Conservation (phyloP, 2,329 filamentous ascomycete genomes). For the Leptographium galeiforme region DNA sequence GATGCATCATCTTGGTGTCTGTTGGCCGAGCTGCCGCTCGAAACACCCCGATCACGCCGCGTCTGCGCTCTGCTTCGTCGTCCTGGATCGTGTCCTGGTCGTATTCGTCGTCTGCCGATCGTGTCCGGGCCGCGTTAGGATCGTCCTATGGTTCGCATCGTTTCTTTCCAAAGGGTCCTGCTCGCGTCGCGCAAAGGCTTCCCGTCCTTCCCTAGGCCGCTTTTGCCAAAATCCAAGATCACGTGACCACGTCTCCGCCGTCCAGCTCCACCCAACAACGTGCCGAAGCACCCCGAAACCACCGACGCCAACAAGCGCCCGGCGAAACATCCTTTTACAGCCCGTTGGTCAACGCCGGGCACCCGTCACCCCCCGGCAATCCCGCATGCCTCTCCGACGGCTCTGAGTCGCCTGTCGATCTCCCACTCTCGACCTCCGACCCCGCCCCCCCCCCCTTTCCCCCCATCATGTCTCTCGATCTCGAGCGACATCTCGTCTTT, state of each 20-base stretch:
- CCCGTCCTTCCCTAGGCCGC: no score
- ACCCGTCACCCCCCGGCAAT: neutral
- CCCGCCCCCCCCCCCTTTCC: neutral
- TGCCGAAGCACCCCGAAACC: neutral
- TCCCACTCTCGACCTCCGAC: neutral
- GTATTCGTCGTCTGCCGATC: no score
- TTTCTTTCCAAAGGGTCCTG: no score
- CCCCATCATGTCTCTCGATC: constrained; percentile 50
- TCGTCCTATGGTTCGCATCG: no score
- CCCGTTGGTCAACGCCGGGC: neutral
- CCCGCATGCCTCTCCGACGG: neutral
- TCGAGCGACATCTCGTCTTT: constrained; percentile 72
- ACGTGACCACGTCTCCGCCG: neutral
- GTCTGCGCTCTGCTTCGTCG: no score
- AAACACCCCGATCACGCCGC: no score
- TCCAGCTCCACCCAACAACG: neutral
- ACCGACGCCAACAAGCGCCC: constrained; percentile 4
- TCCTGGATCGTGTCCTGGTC: no score
- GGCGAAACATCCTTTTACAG: neutral
- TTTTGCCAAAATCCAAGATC: neutral
- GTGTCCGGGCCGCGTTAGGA: no score
- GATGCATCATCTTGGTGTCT: constrained; percentile 53
- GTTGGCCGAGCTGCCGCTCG: neutral
- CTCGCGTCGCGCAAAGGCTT: no score
- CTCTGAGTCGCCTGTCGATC: neutral